Conservation (phyloP, 345 rosid genomes). For the Cardiospermum halicacabum region DNA sequence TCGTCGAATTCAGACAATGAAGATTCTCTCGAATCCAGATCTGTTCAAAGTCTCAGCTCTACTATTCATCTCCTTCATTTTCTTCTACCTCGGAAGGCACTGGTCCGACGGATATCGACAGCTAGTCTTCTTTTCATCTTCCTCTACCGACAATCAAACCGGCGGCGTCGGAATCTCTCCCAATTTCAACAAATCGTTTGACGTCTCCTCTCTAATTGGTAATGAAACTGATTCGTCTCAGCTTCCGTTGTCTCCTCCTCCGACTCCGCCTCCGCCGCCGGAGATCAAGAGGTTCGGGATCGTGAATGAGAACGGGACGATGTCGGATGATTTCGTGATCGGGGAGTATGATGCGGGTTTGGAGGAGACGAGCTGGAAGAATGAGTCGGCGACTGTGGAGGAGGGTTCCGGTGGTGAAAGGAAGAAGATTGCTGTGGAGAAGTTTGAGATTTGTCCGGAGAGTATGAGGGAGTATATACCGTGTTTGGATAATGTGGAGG, state of each 20-base stretch:
- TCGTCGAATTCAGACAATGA: conserved; percentile 42
- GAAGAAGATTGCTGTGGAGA: conserved; percentile 30
- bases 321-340: conserved; percentile 73
- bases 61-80: conserved; percentile 48
- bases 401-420: conserved; percentile 11
- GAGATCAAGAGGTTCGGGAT: conserved; percentile 58
- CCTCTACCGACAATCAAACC: conserved; percentile 17
- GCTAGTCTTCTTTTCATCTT: conserved; percentile 72
- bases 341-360: conserved; percentile 70
- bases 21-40: conserved; percentile 29
- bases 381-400: conserved; percentile 20
- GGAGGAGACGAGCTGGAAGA: conserved; percentile 46
- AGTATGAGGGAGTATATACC: conserved; percentile 78
- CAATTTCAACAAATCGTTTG: conserved; percentile 37
- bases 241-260: conserved; percentile 19
- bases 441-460: conserved; percentile 48
- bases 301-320: conserved; percentile 72
- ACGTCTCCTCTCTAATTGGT: conserved; percentile 39
- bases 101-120: conserved; percentile 68
- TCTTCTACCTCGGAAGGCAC: conserved; percentile 84
- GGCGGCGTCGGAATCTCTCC: conserved; percentile 56
- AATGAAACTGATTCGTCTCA: not conserved
- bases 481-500: conserved; percentile 79
- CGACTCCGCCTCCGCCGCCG: conserved; percentile 37
- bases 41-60: conserved; percentile 47